Evolutionary conservation across 2,329 filamentous ascomycete species (phyloP), one percentile per base, ranked within the genome.

Genomic region (Botrytis pseudocinerea): DNA sequence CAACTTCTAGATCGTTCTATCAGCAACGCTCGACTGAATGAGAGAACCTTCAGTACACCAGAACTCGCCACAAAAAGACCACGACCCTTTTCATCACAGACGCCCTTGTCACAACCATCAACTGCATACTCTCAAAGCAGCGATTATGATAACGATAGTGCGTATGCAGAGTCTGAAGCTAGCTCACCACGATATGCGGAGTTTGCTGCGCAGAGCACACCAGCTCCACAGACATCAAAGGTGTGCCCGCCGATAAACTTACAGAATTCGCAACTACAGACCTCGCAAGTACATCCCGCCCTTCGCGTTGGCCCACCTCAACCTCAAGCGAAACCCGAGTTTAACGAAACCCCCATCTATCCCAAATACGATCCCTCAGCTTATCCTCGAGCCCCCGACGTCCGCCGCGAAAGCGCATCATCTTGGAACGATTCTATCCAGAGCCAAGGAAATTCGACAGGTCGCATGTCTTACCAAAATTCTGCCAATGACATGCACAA

Each of bases 1-100:
- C 82, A 86, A 74, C 77, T 80, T 38, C 25, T 73, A 28, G 75
- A 76, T 60, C 76, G 75, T 4, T 70, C 75, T 1, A n/a, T 62
- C 10, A 74, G 73, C 25, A 78, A 78, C 64, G 64, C 75, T 40
- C 62, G 65, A 65, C 44, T 76, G 18, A 74, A 62, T 38, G 59
- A 75, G 9, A 71, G 64, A 35, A 40, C 70, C 2, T 35, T 69
- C 25, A 40, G 16, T 8, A 32, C 51, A n/a, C 62, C 32, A 32
- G 69, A 71, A 64, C 38, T 42, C 1, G 20, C 18, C 44, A 54
- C 25, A 51, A 20, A 25, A 25, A 35, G 28, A 42, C n/a, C n/a
- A 32, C 44, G 28, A 40, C 25, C 32, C n/a, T n/a, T 25, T 10
- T 32, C 64, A 42, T 46, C 73, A 60, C 59, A 44, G 51, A 62